Percentiles rank a stretch among this genome's conserved stretches.
These are phyloP conservation scores for Arthrobotrys musiformis DNA, from an alignment of 2,329 filamentous ascomycete genomes.

Conservation along the genomic window DNA sequence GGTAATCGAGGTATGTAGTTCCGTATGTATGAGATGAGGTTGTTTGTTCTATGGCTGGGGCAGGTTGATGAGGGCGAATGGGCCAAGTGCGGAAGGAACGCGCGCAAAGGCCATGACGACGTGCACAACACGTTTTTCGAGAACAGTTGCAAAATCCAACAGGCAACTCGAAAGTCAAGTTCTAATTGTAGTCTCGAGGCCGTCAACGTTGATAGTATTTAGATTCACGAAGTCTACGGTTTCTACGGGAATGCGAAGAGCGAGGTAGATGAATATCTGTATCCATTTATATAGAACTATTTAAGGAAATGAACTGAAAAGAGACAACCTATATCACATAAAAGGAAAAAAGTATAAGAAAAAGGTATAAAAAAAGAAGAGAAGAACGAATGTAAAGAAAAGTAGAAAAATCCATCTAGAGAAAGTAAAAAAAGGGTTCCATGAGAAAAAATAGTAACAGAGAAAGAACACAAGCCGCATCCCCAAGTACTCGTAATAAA, in stretches of 20 bases:
- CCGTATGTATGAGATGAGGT: not conserved
- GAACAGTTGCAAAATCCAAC: not conserved
- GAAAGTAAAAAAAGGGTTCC: conserved; percentile 24
- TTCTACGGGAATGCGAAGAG: not conserved
- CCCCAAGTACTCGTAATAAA: conserved; percentile 38
- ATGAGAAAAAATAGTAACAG: conserved; percentile 36
- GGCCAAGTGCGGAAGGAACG: not conserved
- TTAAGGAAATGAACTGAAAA: conserved; percentile 26
- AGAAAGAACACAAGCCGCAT: conserved; percentile 20
- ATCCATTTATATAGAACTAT: conserved; percentile 41
- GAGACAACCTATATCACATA: conserved; percentile 54
- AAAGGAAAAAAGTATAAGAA: conserved; percentile 23
- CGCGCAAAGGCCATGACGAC: conserved; percentile 10
- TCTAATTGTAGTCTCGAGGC: not conserved
- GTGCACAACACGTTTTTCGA: conserved; percentile 2
- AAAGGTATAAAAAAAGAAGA: conserved; percentile 9
- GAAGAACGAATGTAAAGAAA: conserved; percentile 31
- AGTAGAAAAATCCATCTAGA: conserved; percentile 38
- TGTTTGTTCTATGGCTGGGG: not conserved
- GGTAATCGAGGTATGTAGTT: not conserved
- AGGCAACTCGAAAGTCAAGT: not conserved
- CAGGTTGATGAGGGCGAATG: not conserved
- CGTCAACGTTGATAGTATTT: too few relatives aligned
- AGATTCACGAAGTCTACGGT: too few relatives aligned
- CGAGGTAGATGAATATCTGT: conserved; percentile 16